These are phyloP conservation scores for Kodamaea jinghongensis DNA, from an alignment of 805 yeast species.

Conservation along the genomic window DNA sequence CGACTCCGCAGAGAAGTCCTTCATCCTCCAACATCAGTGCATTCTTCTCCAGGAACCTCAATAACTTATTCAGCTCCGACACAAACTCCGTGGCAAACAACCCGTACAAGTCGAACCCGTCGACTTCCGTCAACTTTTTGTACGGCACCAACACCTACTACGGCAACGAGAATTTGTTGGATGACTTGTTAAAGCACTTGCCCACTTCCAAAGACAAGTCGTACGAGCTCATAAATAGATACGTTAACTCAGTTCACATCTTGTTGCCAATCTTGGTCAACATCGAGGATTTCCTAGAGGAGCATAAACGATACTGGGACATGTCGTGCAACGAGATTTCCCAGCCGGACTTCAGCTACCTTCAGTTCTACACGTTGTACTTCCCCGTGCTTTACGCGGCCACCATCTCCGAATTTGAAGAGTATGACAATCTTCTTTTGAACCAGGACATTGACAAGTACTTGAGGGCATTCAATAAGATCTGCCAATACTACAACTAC, in stretches of 20 bases:
- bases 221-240: constrained; percentile 46
- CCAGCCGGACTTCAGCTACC: constrained; percentile 26
- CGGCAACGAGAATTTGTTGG: constrained; percentile 31
- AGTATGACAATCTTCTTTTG: constrained; percentile 45
- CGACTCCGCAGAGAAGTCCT: constrained; percentile 5
- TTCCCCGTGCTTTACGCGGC: constrained; percentile 59
- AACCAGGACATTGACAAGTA: constrained; percentile 50
- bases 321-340: constrained; percentile 11
- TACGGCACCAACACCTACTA: constrained; percentile 41
- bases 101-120: constrained; percentile 33
- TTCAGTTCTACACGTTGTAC: constrained; percentile 47
- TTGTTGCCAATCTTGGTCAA: constrained; percentile 52
- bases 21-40: constrained; percentile 13
- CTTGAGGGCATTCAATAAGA: constrained; percentile 48
- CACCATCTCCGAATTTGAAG: constrained; percentile 58
- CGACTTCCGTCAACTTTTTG: constrained; percentile 30
- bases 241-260: constrained; percentile 52
- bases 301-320: constrained; percentile 52
- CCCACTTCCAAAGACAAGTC: constrained; percentile 46
- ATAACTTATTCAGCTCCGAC: constrained; percentile 13
- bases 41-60: constrained; percentile 12
- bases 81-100: constrained; percentile 22
- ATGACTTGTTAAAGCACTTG: constrained; percentile 40
- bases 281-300: constrained; percentile 39
- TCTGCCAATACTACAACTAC: constrained; percentile 46